Conservation (phyloP, 108 stramenopile genomes). For the Skeletonema potamos region DNA sequence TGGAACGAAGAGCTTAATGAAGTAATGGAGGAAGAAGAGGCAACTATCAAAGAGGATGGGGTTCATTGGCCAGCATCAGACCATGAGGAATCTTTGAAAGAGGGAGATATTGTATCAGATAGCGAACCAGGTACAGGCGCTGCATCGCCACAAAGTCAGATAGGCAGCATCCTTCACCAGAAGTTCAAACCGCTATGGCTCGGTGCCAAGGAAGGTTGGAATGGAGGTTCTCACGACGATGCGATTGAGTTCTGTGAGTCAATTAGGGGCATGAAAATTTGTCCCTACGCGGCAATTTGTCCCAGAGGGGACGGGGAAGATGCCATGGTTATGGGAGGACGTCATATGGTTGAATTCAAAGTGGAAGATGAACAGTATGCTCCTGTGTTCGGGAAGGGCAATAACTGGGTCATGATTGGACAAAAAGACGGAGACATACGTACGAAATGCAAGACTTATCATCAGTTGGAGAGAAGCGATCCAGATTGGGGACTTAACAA, state of each 20-base stretch:
- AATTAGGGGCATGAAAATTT: slow-evolving; percentile 3
- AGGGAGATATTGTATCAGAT: neutral
- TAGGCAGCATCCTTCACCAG: neutral
- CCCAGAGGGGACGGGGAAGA: slow-evolving; percentile 1
- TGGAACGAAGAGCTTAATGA: neutral
- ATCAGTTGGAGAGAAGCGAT: slow-evolving; percentile 3
- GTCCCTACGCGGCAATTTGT: slow-evolving; percentile 13
- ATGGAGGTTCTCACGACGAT: slow-evolving; percentile 13
- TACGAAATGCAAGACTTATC: slow-evolving; percentile 9
- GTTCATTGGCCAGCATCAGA: neutral
- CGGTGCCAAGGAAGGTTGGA: slow-evolving; percentile 14
- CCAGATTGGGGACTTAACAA: slow-evolving; percentile 18
- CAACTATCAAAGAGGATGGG: neutral
- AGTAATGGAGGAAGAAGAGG: neutral
- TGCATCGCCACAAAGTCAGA: neutral
- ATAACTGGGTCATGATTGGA: slow-evolving; percentile 24
- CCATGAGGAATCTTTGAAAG: neutral
- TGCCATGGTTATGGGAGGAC: slow-evolving; percentile 7
- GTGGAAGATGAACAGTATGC: slow-evolving; percentile 16
- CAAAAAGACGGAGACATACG: slow-evolving; percentile 12
- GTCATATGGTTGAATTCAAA: slow-evolving; percentile 6
- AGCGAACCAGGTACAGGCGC: neutral
- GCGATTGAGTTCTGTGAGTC: slow-evolving; percentile 15
- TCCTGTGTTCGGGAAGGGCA: slow-evolving; percentile 5
- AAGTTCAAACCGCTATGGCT: slow-evolving; percentile 20